Evolutionary conservation across 805 yeast species (phyloP), one percentile per base, ranked within the genome.

Genomic region (Starmerella apis): DNA sequence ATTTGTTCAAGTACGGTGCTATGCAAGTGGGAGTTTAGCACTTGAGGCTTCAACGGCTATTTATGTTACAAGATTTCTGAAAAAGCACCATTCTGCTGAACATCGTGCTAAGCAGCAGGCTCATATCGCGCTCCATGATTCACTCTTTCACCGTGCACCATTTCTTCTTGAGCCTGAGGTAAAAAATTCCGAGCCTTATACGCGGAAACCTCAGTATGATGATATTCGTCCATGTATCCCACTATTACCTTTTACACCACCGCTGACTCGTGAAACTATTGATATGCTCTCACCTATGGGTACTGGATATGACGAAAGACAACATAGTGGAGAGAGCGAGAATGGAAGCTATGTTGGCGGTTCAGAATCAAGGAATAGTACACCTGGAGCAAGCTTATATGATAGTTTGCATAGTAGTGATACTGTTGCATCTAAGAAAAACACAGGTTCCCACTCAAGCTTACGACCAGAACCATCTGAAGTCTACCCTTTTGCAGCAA

Each of bases 131-230:
- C 56, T 69, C 6, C 83, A 86, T 58, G 98, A 92, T 69, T 83
- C 84, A 0, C 86, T 95, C 0, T 86, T 78, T 54, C 92, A 86
- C 57, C 67, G 98, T 49, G 70, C 79, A 19, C 81, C 92, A 0
- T 88, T 86, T 62, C 64, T 90, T 25, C 63, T 90, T 8, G 52
- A 46, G 24, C 35, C 28, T 4, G n/a, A 28, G 11, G 43, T 31
- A 10, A 44, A 31, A 16, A 9, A 16, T 6, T 22, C 31, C n/a
- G 47, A 46, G 63, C 47, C 49, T 2, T 52, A 44, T 30, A 18
- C 22, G 18, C 41, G 47, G 2, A 11, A 47, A 7, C 39, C 14
- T 2, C 31, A 43, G 24, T 42, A 46, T 5, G 45, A 38, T 19
- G 48, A 49, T 35, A 3, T 49, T 14, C 20, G 31, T 6, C 50